phyloP scores from a whole-genome alignment of 2,329 filamentous ascomycete species.

The Talaromyces marneffei region DNA sequence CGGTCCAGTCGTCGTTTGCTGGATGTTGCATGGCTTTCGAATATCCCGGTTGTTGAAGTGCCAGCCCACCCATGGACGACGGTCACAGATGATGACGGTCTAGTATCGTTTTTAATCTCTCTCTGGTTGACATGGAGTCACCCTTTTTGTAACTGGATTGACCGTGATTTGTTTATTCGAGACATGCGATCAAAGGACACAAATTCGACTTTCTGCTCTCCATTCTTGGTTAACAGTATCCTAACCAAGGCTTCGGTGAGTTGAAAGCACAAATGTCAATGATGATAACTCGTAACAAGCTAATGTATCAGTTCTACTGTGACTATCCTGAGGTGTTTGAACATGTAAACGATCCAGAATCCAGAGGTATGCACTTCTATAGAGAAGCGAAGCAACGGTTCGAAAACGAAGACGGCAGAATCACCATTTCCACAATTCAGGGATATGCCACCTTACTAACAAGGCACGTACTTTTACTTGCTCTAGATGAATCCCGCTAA shows the following conservation, averaged over 20 bases:
- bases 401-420: conserved; percentile 26
- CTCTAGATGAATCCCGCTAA: not conserved
- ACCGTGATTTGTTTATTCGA: conserved; percentile 29
- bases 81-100: conserved; percentile 10
- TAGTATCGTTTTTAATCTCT: conserved; percentile 13
- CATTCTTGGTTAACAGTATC: conserved; percentile 32
- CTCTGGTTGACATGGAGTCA: conserved; percentile 29
- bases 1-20: conserved; percentile 11
- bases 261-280: no score
- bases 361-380: conserved; percentile 29
- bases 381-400: conserved; percentile 28
- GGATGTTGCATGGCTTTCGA: conserved; percentile 13
- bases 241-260: conserved; percentile 29
- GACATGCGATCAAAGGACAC: conserved; percentile 29
- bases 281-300: no score
- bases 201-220: conserved; percentile 27
- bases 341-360: conserved; percentile 16
- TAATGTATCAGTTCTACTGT: conserved; percentile 23
- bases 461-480: conserved; percentile 20
- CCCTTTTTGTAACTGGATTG: conserved; percentile 28
- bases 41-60: conserved; percentile 12
- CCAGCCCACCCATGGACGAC: conserved; percentile 12
- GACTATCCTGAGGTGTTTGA: conserved; percentile 24
- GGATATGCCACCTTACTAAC: conserved; percentile 27
- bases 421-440: conserved; percentile 27